phyloP scores from a whole-genome alignment of 2,329 filamentous ascomycete species.

The Aureobasidium sp. region DNA sequence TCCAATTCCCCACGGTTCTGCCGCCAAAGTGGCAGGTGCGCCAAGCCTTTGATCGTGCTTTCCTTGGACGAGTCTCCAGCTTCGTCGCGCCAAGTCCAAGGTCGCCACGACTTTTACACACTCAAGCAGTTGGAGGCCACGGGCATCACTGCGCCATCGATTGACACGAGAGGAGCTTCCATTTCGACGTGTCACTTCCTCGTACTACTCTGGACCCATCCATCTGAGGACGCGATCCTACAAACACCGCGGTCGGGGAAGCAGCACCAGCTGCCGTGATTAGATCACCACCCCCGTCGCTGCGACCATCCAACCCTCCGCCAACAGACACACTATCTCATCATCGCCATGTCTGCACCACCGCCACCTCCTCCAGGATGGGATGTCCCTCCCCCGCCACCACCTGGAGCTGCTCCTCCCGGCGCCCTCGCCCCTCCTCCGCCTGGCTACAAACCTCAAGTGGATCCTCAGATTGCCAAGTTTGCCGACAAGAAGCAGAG shows the following conservation, averaged over 20 bases:
- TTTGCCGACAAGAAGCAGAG: conserved; percentile 98
- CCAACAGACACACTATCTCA: background rate
- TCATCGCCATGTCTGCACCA: conserved; percentile 49
- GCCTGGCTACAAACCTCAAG: conserved; percentile 73
- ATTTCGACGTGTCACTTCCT: conserved; percentile 1
- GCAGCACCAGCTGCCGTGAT: conserved; percentile 16
- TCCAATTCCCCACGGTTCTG: background rate
- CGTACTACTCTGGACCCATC: background rate
- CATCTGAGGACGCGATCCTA: background rate
- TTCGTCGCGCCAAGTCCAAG: background rate
- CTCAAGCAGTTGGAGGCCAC: conserved; percentile 3
- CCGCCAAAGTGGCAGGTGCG: background rate
- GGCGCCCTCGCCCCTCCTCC: conserved; percentile 60
- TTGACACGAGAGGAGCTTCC: background rate
- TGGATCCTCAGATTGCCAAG: conserved; percentile 81
- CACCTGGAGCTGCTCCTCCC: conserved; percentile 43
- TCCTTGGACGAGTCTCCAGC: background rate
- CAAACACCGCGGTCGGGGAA: conserved; percentile 11
- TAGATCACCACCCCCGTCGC: conserved; percentile 9
- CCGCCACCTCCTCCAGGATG: conserved; percentile 57
- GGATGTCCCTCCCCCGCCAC: conserved; percentile 42
- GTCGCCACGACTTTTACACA: conserved; percentile 15
- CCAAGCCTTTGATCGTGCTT: background rate
- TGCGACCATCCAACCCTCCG: background rate
- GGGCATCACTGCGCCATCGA: conserved; percentile 2